A percentile compares a stretch with the other conserved stretches of the same genome.
phyloP scores from a whole-genome alignment of 257 asterid species.

The Salvia splendens region DNA sequence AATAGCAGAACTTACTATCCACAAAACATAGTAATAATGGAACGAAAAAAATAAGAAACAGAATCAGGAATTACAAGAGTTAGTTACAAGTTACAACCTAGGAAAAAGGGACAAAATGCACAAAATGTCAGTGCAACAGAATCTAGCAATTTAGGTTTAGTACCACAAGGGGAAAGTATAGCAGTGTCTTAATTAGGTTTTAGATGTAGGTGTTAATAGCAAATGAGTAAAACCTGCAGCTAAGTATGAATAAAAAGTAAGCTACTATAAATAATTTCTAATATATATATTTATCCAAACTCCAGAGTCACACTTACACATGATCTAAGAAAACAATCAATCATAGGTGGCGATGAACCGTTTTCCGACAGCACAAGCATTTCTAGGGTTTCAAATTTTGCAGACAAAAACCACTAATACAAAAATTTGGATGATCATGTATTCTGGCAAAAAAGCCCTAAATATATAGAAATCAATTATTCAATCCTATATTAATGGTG shows the following conservation, averaged over 20 bases:
- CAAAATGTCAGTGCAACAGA: constrained; percentile 24
- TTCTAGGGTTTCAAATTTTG: constrained; percentile 46
- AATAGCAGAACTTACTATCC: background rate
- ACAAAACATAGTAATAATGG: background rate
- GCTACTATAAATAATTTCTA: constrained; percentile 22
- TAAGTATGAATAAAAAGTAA: background rate
- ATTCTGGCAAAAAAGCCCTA: constrained; percentile 24
- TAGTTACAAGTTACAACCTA: constrained; percentile 17
- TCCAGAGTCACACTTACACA: constrained; percentile 38
- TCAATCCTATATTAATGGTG: constrained; percentile 14
- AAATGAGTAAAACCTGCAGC: constrained; percentile 6
- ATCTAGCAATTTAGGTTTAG: constrained; percentile 26
- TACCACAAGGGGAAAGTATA: constrained; percentile 26
- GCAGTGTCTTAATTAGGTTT: constrained; percentile 33
- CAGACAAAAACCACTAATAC: constrained; percentile 21
- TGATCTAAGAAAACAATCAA: constrained; percentile 38
- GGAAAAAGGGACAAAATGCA: constrained; percentile 1
- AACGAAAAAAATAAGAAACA: background rate
- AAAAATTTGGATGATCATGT: constrained; percentile 23
- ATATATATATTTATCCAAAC: constrained; percentile 9
- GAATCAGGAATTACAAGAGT: background rate
- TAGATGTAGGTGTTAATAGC: constrained; percentile 29
- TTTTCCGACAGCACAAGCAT: constrained; percentile 36
- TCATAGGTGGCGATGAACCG: constrained; percentile 29
- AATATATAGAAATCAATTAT: background rate